Percentiles rank a stretch among this genome's conserved stretches.
Conservation (phyloP, 2,329 filamentous ascomycete species). For the Fusarium humuli region DNA sequence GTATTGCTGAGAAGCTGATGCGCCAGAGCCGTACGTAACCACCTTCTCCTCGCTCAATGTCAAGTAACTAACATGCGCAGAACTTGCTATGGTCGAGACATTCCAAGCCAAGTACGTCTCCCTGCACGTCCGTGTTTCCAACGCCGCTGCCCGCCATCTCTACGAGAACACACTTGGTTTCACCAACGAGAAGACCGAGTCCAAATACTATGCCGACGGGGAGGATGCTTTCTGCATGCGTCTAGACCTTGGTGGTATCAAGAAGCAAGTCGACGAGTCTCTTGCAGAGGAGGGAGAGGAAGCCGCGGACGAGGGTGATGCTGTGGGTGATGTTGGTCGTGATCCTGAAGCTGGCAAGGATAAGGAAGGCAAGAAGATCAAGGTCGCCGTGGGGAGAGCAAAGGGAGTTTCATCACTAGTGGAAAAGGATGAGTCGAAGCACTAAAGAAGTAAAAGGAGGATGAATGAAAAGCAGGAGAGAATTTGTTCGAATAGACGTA, state of each 20-base stretch:
- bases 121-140: constrained; percentile 94
- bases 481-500: constrained; percentile 42
- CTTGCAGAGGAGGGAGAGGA: constrained; percentile 57
- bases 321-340: constrained; percentile 74
- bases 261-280: constrained; percentile 58
- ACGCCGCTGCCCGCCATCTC: constrained; percentile 88
- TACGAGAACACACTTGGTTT: constrained; percentile 95
- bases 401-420: constrained; percentile 84
- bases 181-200: constrained; percentile 84
- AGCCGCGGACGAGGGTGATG: constrained; percentile 73
- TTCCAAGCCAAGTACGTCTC: constrained; percentile 93
- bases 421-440: constrained; percentile 72
- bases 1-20: constrained; percentile 98
- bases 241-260: constrained; percentile 78
- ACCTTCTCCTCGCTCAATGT: not conserved
- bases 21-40: constrained; percentile 83
- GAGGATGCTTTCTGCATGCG: constrained; percentile 97
- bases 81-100: constrained; percentile 96
- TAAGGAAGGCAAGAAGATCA: constrained; percentile 63
- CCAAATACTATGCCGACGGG: constrained; percentile 96
- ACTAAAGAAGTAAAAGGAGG: constrained; percentile 1
- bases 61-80: constrained; percentile 55
- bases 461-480: not conserved
- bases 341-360: constrained; percentile 55
- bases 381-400: constrained; percentile 84